Base-by-base conservation (phyloP, 768 basidiomycete species). In the Leucogyrophana mollusca region DNA sequence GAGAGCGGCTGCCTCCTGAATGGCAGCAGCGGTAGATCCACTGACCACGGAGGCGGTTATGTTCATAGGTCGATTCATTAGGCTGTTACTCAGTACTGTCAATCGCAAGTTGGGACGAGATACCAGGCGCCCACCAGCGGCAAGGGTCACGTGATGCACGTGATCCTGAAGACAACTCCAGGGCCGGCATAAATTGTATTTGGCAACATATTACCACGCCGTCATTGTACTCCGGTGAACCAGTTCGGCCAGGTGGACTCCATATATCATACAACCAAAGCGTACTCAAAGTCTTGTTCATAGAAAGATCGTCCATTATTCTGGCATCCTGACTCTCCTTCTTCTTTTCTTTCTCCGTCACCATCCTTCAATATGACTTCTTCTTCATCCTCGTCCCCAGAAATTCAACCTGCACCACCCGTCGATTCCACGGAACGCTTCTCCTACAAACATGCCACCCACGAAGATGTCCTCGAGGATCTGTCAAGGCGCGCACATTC, bases 381-480 rank as follows among this genome's bases (percentile, higher is more conserved):
- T 22, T 87, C 87, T 37, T 86, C 86, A 6, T 85, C 85, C 23
- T 88, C 86, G 51, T 88, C 87, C 34, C 85, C 86, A 52, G 86
- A 89, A 73, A 79, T 85, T 53, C 68, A 72, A 41, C 65, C 76
- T 47, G 69, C 78, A 43, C 71, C 76, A 47, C 63, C 70, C 40
- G 59, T 65, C 43, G 66, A 65, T 56, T 54, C 61, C 27, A 58
- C 66, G 27, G 68, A 76, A 60, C 61, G 69, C 50, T 73, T 73
- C 51, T 68, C 74, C 27, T 87, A 86, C 68, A 85, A 86, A 61
- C 75, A 84, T 68, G 83, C 84, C 51, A 81, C 81, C 33, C 83
- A 89, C 52, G 87, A 90, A 18, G 89, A 94, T 66, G 87, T 92
- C 45, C 78, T 94, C 43, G 92, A 94, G 62, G 92, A 94, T 71